These are phyloP conservation scores for Fusarium miscanthi DNA, from an alignment of 2,329 filamentous ascomycete species.

Conservation along the genomic window DNA sequence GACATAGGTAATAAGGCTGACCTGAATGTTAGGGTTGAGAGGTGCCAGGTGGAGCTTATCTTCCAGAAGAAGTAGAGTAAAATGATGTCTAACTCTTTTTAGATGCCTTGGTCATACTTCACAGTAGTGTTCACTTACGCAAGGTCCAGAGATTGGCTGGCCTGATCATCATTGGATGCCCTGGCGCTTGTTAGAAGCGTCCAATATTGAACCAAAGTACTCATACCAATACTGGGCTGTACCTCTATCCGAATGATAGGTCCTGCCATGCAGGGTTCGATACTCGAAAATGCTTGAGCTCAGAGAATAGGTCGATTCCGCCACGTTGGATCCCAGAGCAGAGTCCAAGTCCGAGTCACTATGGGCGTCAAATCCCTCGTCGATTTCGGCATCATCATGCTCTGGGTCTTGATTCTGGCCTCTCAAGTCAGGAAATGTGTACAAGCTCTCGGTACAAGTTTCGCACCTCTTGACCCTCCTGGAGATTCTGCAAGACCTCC, in stretches of 20 bases:
- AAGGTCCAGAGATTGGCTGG: slow-evolving; percentile 10
- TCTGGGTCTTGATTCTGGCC: not conserved
- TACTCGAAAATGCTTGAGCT: slow-evolving; percentile 14
- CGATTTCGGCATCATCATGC: not conserved
- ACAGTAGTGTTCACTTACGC: not conserved
- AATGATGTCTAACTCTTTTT: not conserved
- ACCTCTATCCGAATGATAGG: slow-evolving; percentile 11
- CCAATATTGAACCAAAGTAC: fast-evolving
- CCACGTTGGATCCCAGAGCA: slow-evolving; percentile 6
- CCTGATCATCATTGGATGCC: slow-evolving; percentile 13
- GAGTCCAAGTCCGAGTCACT: slow-evolving; percentile 4
- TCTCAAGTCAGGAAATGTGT: not conserved
- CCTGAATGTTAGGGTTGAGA: not conserved
- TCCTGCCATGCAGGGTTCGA: slow-evolving; percentile 6
- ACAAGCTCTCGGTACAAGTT: fast-evolving
- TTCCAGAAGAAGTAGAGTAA: not conserved
- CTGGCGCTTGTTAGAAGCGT: not conserved
- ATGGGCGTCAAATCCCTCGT: not conserved
- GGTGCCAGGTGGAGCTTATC: slow-evolving; percentile 10
- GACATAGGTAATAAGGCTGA: not conserved
- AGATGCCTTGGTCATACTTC: not conserved
- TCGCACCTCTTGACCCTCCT: slow-evolving; percentile 2
- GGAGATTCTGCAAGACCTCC: slow-evolving; percentile 10
- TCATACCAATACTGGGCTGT: slow-evolving; percentile 8
- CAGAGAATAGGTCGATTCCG: slow-evolving; percentile 9